Conservation (phyloP, 192 early-diverging fungal species). For the Rhizophagus clarus region DNA sequence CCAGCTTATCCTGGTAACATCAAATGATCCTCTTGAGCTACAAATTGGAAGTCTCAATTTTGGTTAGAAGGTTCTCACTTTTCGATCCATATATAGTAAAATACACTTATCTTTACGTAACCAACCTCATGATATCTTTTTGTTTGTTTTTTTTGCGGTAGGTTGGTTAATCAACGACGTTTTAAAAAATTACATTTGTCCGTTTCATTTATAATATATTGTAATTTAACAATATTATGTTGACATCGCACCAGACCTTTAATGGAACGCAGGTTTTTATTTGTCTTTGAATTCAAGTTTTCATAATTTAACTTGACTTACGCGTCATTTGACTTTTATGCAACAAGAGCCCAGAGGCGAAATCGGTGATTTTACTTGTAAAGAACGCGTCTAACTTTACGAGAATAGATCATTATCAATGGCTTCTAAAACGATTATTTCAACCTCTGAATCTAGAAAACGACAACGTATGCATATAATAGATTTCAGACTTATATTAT, state of each 20-base stretch:
- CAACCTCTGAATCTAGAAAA: constrained; percentile 34
- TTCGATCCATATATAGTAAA: too few species aligned
- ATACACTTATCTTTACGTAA: too few species aligned
- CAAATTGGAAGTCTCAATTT: too few species aligned
- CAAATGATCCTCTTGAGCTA: too few species aligned
- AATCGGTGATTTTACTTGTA: constrained; percentile 32
- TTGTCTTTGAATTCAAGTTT: neutral
- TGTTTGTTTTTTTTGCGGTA: too few species aligned
- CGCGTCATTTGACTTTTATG: neutral
- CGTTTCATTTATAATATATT: too few species aligned
- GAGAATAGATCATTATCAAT: constrained; percentile 39
- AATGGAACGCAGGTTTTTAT: neutral
- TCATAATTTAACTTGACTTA: neutral
- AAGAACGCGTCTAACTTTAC: constrained; percentile 26
- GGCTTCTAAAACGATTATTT: constrained; percentile 43
- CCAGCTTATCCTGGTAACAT: too few species aligned
- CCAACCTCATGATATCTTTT: too few species aligned
- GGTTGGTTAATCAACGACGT: too few species aligned
- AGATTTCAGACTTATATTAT: neutral
- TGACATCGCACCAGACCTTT: neutral
- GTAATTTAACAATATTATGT: neutral
- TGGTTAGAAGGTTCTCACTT: too few species aligned
- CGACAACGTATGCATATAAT: constrained; percentile 32
- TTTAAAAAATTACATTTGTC: too few species aligned
- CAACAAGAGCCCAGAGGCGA: constrained; percentile 31